These are phyloP conservation scores for Erysiphe neolycopersici DNA, from an alignment of 2,329 filamentous ascomycete genomes.

Conservation along the genomic window DNA sequence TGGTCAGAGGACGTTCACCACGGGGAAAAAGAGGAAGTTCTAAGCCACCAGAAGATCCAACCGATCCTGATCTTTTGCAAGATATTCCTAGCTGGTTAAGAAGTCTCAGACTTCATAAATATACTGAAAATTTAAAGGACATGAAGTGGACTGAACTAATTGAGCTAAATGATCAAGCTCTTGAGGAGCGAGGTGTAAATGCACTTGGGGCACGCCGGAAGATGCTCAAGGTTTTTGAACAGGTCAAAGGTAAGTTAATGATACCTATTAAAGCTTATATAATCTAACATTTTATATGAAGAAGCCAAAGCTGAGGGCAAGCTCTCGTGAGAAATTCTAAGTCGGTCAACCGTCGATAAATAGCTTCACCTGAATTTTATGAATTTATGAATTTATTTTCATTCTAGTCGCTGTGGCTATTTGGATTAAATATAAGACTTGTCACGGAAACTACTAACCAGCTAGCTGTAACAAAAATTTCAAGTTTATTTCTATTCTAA, in stretches of 20 bases:
- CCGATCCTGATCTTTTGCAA: constrained; percentile 66
- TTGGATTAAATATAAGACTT: too few species aligned
- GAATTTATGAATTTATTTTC: too few species aligned
- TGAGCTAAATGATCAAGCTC: constrained; percentile 71
- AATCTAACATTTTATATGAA: constrained; percentile 15
- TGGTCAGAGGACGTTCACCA: constrained; percentile 71
- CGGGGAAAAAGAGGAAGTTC: constrained; percentile 79
- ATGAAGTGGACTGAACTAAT: constrained; percentile 88
- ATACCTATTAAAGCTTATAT: not conserved
- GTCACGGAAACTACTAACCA: too few species aligned
- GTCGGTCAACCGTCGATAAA: too few species aligned
- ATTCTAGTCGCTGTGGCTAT: too few species aligned
- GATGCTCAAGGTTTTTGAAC: constrained; percentile 98
- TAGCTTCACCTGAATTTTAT: too few species aligned
- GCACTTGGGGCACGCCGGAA: constrained; percentile 84
- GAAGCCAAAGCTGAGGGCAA: constrained; percentile 54
- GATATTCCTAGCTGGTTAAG: constrained; percentile 93
- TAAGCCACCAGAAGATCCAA: constrained; percentile 94
- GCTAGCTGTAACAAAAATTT: too few species aligned
- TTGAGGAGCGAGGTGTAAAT: constrained; percentile 84
- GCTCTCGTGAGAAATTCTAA: constrained; percentile 19
- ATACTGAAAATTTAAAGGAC: constrained; percentile 94
- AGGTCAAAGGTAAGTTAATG: constrained; percentile 44
- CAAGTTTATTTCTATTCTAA: too few species aligned
- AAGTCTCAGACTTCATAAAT: constrained; percentile 88